Evolutionary conservation across 2,329 filamentous ascomycete genomes (phyloP).

Genomic region (Aaosphaeria arxii): DNA sequence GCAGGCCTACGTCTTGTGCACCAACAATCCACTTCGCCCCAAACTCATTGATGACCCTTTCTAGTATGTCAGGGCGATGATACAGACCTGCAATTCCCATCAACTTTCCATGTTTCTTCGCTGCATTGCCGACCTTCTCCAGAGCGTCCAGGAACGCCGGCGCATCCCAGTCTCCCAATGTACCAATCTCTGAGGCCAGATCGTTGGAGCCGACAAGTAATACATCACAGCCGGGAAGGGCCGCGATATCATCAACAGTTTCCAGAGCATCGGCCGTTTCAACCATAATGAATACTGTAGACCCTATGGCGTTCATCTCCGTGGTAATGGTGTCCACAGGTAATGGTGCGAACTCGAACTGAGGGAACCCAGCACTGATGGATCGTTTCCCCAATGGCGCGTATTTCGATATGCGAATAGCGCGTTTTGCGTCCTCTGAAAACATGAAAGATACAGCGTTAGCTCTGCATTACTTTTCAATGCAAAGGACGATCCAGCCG

Average conservation of each 20-base stretch:
- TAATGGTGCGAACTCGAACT: background rate
- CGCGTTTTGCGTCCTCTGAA: background rate
- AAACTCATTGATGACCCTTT: background rate
- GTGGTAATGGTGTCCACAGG: background rate
- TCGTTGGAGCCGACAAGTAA: conserved; percentile 51
- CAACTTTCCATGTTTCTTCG: background rate
- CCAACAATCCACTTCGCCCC: background rate
- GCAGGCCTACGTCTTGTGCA: background rate
- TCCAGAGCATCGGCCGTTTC: conserved; percentile 34
- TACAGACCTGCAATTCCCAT: background rate
- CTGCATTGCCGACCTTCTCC: background rate
- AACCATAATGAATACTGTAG: conserved; percentile 17
- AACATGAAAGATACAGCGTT: background rate
- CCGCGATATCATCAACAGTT: conserved; percentile 43
- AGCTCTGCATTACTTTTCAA: background rate
- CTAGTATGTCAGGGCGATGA: background rate
- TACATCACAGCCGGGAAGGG: conserved; percentile 47
- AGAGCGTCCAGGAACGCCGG: background rate
- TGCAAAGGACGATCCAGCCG: background rate
- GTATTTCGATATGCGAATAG: background rate
- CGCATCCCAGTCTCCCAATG: conserved; percentile 1
- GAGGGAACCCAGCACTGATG: conserved; percentile 4
- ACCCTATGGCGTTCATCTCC: conserved; percentile 3
- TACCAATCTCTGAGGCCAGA: conserved; percentile 26
- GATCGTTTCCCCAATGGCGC: conserved; percentile 1